Percentiles rank a stretch among this genome's conserved stretches.
These are phyloP conservation scores for Salix arbutifolia DNA, from an alignment of 345 rosid species.

Conservation along the genomic window DNA sequence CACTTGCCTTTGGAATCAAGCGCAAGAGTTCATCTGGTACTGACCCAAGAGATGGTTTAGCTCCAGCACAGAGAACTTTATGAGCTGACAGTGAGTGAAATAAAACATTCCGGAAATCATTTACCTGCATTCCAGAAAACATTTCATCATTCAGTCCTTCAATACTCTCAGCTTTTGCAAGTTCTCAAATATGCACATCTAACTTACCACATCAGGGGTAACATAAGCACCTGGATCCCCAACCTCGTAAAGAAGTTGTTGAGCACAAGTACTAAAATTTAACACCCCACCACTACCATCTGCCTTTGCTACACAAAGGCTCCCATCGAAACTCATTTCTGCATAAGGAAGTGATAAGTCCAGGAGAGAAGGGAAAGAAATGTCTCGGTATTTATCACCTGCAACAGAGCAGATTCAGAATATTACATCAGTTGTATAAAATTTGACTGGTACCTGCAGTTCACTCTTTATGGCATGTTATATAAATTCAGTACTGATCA, in stretches of 20 bases:
- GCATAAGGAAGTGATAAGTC: conserved; percentile 88
- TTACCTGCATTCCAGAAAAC: conserved; percentile 43
- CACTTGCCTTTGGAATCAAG: conserved; percentile 66
- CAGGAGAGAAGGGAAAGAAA: conserved; percentile 51
- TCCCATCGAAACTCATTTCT: conserved; percentile 61
- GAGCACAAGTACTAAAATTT: conserved; percentile 64
- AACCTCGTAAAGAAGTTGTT: conserved; percentile 89
- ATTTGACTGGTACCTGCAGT: neutral
- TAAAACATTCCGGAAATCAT: conserved; percentile 65
- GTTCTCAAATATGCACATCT: conserved; percentile 10
- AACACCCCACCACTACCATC: conserved; percentile 76
- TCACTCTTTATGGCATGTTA: conserved; percentile 1
- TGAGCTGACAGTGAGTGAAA: conserved; percentile 58
- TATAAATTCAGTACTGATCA: neutral
- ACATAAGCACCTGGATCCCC: conserved; percentile 84
- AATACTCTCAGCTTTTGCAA: neutral
- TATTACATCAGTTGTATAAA: conserved; percentile 1
- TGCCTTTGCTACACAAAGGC: conserved; percentile 57
- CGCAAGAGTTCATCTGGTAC: conserved; percentile 70
- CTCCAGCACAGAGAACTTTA: conserved; percentile 65
- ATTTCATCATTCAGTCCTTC: conserved; percentile 5
- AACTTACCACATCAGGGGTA: conserved; percentile 88
- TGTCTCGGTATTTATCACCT: conserved; percentile 70
- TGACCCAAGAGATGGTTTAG: conserved; percentile 52
- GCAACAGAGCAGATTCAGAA: conserved; percentile 16